A percentile compares a stretch with the other conserved stretches of the same genome.
phyloP scores from a whole-genome alignment of 306 rosid species.

The Quercus cerris region DNA sequence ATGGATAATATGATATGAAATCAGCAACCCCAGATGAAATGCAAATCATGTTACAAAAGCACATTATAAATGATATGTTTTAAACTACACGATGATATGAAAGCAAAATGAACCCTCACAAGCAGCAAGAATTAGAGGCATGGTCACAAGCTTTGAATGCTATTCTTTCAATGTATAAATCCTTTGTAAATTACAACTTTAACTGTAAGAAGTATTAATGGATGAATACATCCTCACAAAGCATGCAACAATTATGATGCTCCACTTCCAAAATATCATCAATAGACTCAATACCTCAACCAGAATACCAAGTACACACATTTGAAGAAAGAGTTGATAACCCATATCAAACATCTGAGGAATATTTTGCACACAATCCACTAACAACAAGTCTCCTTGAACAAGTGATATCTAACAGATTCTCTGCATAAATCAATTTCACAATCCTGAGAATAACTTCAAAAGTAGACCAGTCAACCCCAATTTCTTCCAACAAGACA shows the following conservation, averaged over 20 bases:
- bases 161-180: background rate
- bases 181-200: background rate
- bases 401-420: background rate
- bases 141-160: background rate
- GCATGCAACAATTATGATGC: background rate
- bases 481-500: too few species aligned
- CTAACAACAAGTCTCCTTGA: background rate
- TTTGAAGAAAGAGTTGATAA: background rate
- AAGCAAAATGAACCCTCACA: background rate
- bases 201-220: background rate
- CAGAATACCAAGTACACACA: background rate
- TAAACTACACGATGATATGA: background rate
- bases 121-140: background rate
- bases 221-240: background rate
- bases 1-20: constrained; percentile 13
- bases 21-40: background rate
- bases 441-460: background rate
- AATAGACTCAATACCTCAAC: background rate
- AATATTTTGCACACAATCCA: background rate
- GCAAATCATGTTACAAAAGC: background rate
- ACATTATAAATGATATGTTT: background rate
- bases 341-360: background rate
- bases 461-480: background rate
- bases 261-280: background rate
- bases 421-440: background rate